Percentiles rank a stretch among this genome's conserved stretches.
Evolutionary conservation across 2,329 filamentous ascomycete genomes (phyloP).

Genomic region (Torrubiella hemipterigena): DNA sequence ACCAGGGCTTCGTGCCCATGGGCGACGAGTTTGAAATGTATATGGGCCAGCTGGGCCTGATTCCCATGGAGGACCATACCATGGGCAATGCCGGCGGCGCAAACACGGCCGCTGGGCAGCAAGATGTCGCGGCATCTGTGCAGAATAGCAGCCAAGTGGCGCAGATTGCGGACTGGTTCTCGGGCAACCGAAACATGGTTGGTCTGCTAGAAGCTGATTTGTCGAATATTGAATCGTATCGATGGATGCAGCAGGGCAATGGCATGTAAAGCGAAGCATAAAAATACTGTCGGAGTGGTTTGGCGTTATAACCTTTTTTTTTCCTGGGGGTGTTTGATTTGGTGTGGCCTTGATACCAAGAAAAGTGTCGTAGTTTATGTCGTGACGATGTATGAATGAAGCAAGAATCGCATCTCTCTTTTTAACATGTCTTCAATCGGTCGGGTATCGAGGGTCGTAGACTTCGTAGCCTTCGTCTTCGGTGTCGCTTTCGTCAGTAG

Average conservation of each 20-base stretch:
- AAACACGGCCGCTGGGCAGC: conserved; percentile 8
- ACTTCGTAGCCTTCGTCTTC: conserved; percentile 63
- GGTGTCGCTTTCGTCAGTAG: conserved; percentile 44
- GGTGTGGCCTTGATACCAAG: no score
- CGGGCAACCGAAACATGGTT: conserved; percentile 53
- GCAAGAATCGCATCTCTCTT: neutral
- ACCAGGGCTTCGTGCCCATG: conserved; percentile 34
- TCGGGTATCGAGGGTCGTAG: conserved; percentile 50
- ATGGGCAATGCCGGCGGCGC: conserved; percentile 11
- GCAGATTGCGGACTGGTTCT: conserved; percentile 54
- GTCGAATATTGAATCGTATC: conserved; percentile 28
- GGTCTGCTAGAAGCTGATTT: conserved; percentile 51
- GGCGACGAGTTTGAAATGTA: conserved; percentile 54
- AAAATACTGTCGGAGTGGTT: no score
- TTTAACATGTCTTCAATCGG: conserved; percentile 32
- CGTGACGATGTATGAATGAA: conserved; percentile 7
- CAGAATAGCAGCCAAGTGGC: conserved; percentile 20
- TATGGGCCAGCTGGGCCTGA: conserved; percentile 50
- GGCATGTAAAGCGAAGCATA: conserved; percentile 10
- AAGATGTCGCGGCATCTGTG: conserved; percentile 6
- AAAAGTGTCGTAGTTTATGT: no score
- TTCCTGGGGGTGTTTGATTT: no score
- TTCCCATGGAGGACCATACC: conserved; percentile 26
- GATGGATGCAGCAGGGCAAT: conserved; percentile 18
- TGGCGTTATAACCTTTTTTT: no score